Conservation (phyloP, 306 rosid genomes). For the Pterocarpus santalinus region DNA sequence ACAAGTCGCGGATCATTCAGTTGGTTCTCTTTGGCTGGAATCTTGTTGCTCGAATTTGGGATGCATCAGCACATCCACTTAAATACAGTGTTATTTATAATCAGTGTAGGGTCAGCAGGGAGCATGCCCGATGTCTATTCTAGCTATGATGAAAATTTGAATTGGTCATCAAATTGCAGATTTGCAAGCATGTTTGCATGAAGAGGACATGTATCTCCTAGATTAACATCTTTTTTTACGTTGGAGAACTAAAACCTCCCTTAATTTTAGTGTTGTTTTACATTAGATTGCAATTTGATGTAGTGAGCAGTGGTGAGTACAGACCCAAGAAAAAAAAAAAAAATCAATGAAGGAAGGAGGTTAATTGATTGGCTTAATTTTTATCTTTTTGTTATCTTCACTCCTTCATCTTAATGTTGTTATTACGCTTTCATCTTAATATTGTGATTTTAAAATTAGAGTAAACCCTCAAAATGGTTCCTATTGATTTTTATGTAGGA, state of each 20-base stretch:
- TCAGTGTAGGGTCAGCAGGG: conserved; percentile 7
- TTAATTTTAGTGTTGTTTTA: not conserved
- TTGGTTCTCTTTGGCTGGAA: conserved; percentile 27
- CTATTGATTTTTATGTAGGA: no score
- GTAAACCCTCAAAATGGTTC: no score
- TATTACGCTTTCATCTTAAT: not conserved
- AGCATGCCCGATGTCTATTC: conserved; percentile 33
- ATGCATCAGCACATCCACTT: conserved; percentile 20
- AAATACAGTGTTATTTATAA: conserved; percentile 12
- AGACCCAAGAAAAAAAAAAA: not conserved
- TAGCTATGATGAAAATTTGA: conserved; percentile 41
- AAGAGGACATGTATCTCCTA: conserved; percentile 30
- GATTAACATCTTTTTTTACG: conserved; percentile 10
- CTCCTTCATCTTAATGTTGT: not conserved
- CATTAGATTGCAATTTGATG: not conserved
- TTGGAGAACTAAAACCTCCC: conserved; percentile 25
- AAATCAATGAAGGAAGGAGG: no score
- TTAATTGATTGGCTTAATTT: not conserved
- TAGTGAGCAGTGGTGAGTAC: not conserved
- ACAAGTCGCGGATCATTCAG: conserved; percentile 17
- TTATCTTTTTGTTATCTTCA: not conserved
- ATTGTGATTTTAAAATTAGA: not conserved
- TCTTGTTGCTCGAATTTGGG: not conserved
- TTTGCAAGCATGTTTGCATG: conserved; percentile 14
- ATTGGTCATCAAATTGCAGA: conserved; percentile 37